phyloP scores from a whole-genome alignment of 1,139 yeast species.

The Kurtzmaniella natalensis region DNA sequence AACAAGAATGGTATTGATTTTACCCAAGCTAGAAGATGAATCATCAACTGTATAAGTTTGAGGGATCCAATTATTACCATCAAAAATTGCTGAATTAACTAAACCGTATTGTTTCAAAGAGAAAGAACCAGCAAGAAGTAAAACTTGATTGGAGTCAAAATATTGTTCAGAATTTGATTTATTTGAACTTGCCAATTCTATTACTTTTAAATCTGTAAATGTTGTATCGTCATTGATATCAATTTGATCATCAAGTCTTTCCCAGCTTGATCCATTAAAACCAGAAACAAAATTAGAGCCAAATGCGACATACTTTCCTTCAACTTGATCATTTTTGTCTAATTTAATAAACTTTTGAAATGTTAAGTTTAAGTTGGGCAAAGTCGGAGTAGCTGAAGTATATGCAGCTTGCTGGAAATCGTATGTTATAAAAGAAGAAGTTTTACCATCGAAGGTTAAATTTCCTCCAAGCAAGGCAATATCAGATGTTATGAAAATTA shows the following conservation, averaged over 20 bases:
- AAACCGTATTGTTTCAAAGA: slow-evolving; percentile 49
- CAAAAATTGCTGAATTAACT: slow-evolving; percentile 64
- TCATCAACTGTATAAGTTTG: slow-evolving; percentile 34
- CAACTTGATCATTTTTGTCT: slow-evolving; percentile 38
- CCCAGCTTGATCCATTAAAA: slow-evolving; percentile 49
- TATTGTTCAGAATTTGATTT: slow-evolving; percentile 24
- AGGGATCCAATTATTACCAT: slow-evolving; percentile 74
- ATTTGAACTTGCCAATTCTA: slow-evolving; percentile 28
- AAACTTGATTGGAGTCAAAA: slow-evolving; percentile 40
- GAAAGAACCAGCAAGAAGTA: slow-evolving; percentile 64
- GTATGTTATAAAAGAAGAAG: slow-evolving; percentile 45
- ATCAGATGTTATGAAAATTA: slow-evolving; percentile 48
- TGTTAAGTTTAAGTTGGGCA: slow-evolving; percentile 30
- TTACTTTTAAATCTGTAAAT: slow-evolving; percentile 39
- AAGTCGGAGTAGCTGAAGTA: slow-evolving; percentile 14
- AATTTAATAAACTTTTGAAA: slow-evolving; percentile 47
- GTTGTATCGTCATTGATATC: slow-evolving; percentile 21
- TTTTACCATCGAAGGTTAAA: slow-evolving; percentile 34
- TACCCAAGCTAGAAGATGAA: slow-evolving; percentile 22
- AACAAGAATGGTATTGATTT: slow-evolving; percentile 29
- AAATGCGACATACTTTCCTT: slow-evolving; percentile 50
- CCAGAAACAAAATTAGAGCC: slow-evolving; percentile 50
- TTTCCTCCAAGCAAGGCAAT: slow-evolving; percentile 62
- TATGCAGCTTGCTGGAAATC: slow-evolving; percentile 39
- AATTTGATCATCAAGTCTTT: slow-evolving; percentile 33